Base-by-base conservation (phyloP, 2,329 filamentous ascomycete species). In the Phaeosphaeria sp. region DNA sequence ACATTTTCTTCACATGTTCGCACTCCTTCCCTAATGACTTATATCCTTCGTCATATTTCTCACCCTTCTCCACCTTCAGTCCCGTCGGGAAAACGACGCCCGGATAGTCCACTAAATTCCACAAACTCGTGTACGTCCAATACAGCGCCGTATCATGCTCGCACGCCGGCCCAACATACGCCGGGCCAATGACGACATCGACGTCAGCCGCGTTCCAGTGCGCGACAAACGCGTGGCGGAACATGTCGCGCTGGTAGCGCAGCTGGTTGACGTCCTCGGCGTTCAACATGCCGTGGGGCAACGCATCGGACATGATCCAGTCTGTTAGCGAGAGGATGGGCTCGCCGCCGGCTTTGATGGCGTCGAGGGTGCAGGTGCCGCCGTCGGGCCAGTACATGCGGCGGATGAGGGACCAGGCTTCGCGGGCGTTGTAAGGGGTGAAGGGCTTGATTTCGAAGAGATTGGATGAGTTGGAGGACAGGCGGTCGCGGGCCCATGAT, bases 371-470 rank as follows among this genome's bases (percentile, higher is more conserved):
- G 30, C 60, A 53, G 42, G 57, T 60, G 2, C 74, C 80, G 15
- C 78, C 79, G 24, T 83, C 81, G 0, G 82, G 82, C 68, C 79
- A 84, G 72, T 84, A 84, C 13, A 82, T 77, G 3, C 60, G 60
- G 48, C 73, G 60, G 61, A 81, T 78, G 63, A 64, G 72, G 0
- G 42, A 33, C 59, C 67, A 73, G 0, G 72, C 74, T 18, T 78
- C 61, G 22, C 63, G 63, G 0, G 67, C 64, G 2, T 71, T 67
- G n/a, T 69, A 72, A 0, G 77, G 73, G 1, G 53, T 66, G 56
- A 80, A 81, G 0, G 61, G 25, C 53, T 78, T 80, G 9, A 81
- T 45, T 30, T 77, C 66, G 8, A 81, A 40, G 0, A 25, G 5
- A 20, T 57, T 8, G 0, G 49, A 51, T 1, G 64, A 24, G 20